These are phyloP conservation scores for Syncephalastrum sp. DNA, from an alignment of 371 early-diverging fungal genomes.

Conservation along the genomic window DNA sequence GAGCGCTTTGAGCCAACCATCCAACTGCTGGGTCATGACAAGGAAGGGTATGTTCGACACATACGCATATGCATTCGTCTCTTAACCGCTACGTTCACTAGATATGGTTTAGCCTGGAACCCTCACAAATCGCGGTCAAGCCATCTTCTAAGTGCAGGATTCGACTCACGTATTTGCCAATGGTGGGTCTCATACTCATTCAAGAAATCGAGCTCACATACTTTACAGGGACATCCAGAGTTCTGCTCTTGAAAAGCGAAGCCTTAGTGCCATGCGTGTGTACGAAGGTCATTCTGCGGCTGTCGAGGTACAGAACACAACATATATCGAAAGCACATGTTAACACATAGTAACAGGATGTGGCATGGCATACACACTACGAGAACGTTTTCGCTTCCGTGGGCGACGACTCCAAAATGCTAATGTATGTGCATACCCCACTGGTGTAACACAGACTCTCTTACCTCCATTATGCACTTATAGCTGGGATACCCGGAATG, in stretches of 20 bases:
- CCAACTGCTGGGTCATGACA: conserved; percentile 85
- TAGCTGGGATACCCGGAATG: conserved; percentile 76
- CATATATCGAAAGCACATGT: conserved; percentile 1
- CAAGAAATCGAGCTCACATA: background rate
- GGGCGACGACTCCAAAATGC: conserved; percentile 90
- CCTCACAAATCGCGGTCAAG: conserved; percentile 56
- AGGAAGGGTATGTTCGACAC: conserved; percentile 80
- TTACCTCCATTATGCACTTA: background rate
- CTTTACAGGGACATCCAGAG: conserved; percentile 40
- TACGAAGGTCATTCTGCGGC: conserved; percentile 86
- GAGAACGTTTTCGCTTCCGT: conserved; percentile 92
- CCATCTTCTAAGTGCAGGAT: conserved; percentile 78
- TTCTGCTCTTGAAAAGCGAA: conserved; percentile 62
- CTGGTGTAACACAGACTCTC: background rate
- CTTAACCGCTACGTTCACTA: conserved; percentile 12
- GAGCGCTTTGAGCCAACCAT: conserved; percentile 86
- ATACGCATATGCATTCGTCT: background rate
- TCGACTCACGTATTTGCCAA: conserved; percentile 85
- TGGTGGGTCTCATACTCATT: conserved; percentile 50
- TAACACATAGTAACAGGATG: conserved; percentile 60
- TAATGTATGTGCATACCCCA: conserved; percentile 63
- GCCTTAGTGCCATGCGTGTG: conserved; percentile 71
- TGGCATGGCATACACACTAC: conserved; percentile 86
- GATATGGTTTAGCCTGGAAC: conserved; percentile 82
- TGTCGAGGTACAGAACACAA: conserved; percentile 69